Evolutionary conservation across 1,139 yeast genomes (phyloP), one percentile per base, ranked within the genome.

Genomic region (Candida freyschussii): DNA sequence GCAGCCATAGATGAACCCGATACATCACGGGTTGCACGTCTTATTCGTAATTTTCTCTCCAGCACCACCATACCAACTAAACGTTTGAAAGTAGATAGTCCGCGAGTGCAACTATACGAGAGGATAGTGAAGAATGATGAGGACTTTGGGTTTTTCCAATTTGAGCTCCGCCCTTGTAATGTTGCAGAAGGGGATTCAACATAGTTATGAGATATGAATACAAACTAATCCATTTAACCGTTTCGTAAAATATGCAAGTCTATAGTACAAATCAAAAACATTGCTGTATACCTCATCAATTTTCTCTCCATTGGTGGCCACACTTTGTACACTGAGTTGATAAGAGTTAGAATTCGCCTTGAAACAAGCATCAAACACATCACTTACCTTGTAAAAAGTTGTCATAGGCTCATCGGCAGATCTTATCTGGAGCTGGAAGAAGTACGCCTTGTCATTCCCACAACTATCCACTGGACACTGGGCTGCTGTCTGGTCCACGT

Each of bases 271-370:
- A n/a, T n/a, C n/a, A n/a, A n/a, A n/a, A 21, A 26, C 13, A 25
- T 26, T 17, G 13, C 27, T 26, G n/a, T 20, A 14, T 27, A 9
- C 24, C 4, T 9, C 3, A 11, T 32, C 34, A 91, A 52, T 91
- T 91, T 55, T 91, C 98, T 63, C 96, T 81, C 98, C 98, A 91
- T 60, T 91, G 94, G 57, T 87, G 76, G 27, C 87, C 85, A 65
- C 98, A 91, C 45, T 75, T 80, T 29, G 86, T 87, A 65, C 98
- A 91, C 60, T n/a, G n/a, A n/a, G n/a, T n/a, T n/a, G 64, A 23
- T 21, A 19, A 32, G 10, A 24, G 26, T 19, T 23, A 14, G 16
- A 22, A 26, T 11, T 12, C 16, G 17, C 13, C 25, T 13, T 7
- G 6, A 21, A 4, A n/a, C 7, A 13, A 8, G 21, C 21, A 19